Percentiles rank a stretch among this genome's conserved stretches.
phyloP scores from a whole-genome alignment of 495 filamentous ascomycete genomes.

The Aspergillus nanangensis region DNA sequence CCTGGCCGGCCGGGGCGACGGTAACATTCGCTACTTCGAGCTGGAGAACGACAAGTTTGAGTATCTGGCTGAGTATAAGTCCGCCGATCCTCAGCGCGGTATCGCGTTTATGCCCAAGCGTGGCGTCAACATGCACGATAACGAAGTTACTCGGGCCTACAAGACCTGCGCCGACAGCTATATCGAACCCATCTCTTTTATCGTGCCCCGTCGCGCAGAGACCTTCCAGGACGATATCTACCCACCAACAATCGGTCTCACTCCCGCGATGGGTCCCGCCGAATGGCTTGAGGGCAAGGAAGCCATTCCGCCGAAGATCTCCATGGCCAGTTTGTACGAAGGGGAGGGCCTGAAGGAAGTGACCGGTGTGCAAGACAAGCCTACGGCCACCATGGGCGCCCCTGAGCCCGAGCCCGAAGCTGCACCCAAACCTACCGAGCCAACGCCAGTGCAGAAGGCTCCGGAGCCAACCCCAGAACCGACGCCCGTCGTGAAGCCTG shows the following conservation, averaged over 20 bases:
- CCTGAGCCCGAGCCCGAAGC: slow-evolving; percentile 44
- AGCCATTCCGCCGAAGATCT: slow-evolving; percentile 81
- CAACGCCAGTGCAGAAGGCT: slow-evolving; percentile 34
- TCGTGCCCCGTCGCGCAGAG: slow-evolving; percentile 91
- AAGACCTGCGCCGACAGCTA: slow-evolving; percentile 94
- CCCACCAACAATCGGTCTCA: slow-evolving; percentile 71
- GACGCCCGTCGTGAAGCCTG: slow-evolving; percentile 45
- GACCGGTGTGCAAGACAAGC: slow-evolving; percentile 60
- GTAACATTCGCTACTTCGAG: slow-evolving; percentile 98
- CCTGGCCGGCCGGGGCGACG: slow-evolving; percentile 94
- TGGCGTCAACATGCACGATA: slow-evolving; percentile 92
- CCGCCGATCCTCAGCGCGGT: slow-evolving; percentile 86
- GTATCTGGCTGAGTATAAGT: slow-evolving; percentile 93
- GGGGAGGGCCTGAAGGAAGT: slow-evolving; percentile 73
- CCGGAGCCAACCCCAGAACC: slow-evolving; percentile 36
- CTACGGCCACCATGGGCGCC: slow-evolving; percentile 37
- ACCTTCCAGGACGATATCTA: slow-evolving; percentile 97
- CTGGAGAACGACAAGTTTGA: slow-evolving; percentile 98
- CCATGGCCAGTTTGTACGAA: slow-evolving; percentile 86
- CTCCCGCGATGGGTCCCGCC: slow-evolving; percentile 69
- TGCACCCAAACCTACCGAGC: slow-evolving; percentile 48
- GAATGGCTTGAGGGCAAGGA: slow-evolving; percentile 88
- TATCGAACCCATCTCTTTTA: slow-evolving; percentile 96
- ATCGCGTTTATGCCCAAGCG: slow-evolving; percentile 94
- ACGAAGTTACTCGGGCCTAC: slow-evolving; percentile 91